These are phyloP conservation scores for Geotrichum histeridarum DNA, from an alignment of 1,139 yeast species.

Conservation along the genomic window DNA sequence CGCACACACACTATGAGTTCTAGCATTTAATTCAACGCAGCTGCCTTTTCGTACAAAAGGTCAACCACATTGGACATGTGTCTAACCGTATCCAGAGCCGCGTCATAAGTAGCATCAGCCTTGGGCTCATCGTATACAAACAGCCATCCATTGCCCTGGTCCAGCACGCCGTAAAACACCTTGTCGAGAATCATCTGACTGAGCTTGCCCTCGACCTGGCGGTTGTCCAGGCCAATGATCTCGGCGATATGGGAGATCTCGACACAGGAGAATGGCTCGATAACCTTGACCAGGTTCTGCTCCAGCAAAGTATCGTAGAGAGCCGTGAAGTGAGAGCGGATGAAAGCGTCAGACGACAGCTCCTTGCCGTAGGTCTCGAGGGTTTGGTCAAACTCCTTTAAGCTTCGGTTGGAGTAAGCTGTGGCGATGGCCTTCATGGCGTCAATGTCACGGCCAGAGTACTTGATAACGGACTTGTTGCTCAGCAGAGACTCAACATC, in stretches of 20 bases:
- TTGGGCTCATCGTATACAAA: conserved; percentile 85
- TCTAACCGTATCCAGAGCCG: conserved; percentile 75
- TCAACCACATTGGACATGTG: conserved; percentile 88
- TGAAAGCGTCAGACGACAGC: conserved; percentile 79
- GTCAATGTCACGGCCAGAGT: conserved; percentile 68
- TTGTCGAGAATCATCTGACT: conserved; percentile 95
- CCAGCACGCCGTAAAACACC: conserved; percentile 89
- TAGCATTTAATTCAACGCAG: conserved; percentile 58
- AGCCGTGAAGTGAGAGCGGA: conserved; percentile 87
- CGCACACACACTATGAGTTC: too few relatives aligned
- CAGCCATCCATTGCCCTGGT: conserved; percentile 97
- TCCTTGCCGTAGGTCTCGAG: conserved; percentile 67
- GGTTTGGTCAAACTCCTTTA: conserved; percentile 83
- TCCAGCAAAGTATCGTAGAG: conserved; percentile 89
- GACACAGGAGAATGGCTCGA: conserved; percentile 92
- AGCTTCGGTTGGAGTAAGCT: conserved; percentile 84
- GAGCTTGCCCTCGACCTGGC: conserved; percentile 89
- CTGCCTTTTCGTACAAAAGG: conserved; percentile 86
- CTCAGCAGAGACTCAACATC: conserved; percentile 75
- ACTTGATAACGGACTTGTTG: conserved; percentile 76
- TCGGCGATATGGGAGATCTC: conserved; percentile 86
- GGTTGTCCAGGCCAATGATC: conserved; percentile 79
- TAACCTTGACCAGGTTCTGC: conserved; percentile 87
- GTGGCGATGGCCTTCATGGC: conserved; percentile 92
- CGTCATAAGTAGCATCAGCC: conserved; percentile 85